Conservation (phyloP, 1,139 yeast genomes). For the Scheffersomyces lignicola region DNA sequence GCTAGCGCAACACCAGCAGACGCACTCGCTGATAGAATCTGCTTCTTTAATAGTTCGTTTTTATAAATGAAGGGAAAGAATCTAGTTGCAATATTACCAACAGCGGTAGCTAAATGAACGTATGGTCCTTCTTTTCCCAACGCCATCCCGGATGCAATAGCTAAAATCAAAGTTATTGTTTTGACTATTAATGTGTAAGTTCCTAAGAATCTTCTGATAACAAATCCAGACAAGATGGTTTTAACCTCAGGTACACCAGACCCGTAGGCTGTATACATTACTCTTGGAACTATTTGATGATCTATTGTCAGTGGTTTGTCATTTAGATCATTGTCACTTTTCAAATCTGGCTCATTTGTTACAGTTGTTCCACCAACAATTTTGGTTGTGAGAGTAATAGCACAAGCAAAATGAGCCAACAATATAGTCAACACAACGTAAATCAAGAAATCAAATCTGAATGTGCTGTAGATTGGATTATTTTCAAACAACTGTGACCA, state of each 20-base stretch:
- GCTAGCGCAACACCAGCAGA: conserved; percentile 72
- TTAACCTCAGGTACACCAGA: conserved; percentile 69
- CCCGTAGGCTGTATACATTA: conserved; percentile 57
- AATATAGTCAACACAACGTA: conserved; percentile 42
- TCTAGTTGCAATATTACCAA: conserved; percentile 59
- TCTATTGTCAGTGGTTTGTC: conserved; percentile 1
- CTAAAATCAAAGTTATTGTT: conserved; percentile 51
- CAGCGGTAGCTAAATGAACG: conserved; percentile 69
- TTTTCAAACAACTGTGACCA: conserved; percentile 41
- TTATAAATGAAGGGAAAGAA: conserved; percentile 48
- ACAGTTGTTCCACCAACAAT: conserved; percentile 25
- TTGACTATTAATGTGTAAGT: conserved; percentile 54
- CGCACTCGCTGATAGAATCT: conserved; percentile 62
- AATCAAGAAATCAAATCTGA: conserved; percentile 33
- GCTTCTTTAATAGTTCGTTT: conserved; percentile 57
- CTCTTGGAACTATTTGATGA: conserved; percentile 17
- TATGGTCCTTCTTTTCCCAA: conserved; percentile 75
- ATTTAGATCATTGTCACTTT: conserved; percentile 5
- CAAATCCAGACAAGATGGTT: conserved; percentile 57
- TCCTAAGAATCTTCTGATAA: conserved; percentile 56
- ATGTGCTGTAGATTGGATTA: conserved; percentile 15
- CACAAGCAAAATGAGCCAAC: conserved; percentile 49
- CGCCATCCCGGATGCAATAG: conserved; percentile 66
- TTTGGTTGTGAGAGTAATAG: conserved; percentile 50
- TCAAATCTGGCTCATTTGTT: conserved; percentile 8